Evolutionary conservation across 2,329 filamentous ascomycete genomes (phyloP).

Genomic region (Aspergillus brasiliensis): DNA sequence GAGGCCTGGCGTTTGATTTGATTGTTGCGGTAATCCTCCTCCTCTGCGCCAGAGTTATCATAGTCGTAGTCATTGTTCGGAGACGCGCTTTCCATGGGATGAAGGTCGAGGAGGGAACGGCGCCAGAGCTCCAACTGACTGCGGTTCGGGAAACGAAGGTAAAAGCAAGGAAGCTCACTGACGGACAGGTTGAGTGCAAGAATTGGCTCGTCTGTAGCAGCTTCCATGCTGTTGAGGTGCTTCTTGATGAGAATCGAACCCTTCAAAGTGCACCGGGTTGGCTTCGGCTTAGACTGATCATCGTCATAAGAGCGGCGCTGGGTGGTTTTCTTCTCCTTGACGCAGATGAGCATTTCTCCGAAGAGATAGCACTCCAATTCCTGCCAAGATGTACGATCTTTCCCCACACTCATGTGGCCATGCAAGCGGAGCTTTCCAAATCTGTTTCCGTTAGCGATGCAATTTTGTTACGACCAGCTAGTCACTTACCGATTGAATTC

Average conservation of each 20-base stretch:
- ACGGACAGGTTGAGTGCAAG: slow-evolving; percentile 90
- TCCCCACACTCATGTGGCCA: slow-evolving; percentile 87
- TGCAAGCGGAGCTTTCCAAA: slow-evolving; percentile 92
- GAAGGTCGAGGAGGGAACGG: slow-evolving; percentile 80
- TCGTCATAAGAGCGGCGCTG: slow-evolving; percentile 64
- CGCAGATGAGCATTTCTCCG: slow-evolving; percentile 98
- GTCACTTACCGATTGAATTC: slow-evolving; percentile 73
- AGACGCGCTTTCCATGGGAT: slow-evolving; percentile 64
- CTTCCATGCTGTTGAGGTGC: slow-evolving; percentile 88
- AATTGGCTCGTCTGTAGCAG: slow-evolving; percentile 70
- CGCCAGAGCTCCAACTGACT: slow-evolving; percentile 85
- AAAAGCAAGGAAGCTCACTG: slow-evolving; percentile 87
- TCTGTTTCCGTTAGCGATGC: slow-evolving; percentile 45
- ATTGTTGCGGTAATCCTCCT: slow-evolving; percentile 74
- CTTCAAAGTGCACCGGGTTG: slow-evolving; percentile 83
- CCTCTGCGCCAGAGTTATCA: slow-evolving; percentile 79
- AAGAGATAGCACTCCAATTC: slow-evolving; percentile 97
- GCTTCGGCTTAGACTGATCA: slow-evolving; percentile 58
- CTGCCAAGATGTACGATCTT: slow-evolving; percentile 96
- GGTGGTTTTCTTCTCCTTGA: slow-evolving; percentile 87
- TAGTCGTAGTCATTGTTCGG: slow-evolving; percentile 77
- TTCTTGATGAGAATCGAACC: slow-evolving; percentile 98
- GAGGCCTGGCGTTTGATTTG: slow-evolving; percentile 75
- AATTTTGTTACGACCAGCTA: no score
- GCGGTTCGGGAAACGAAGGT: slow-evolving; percentile 82